Conservation (phyloP, 2,329 filamentous ascomycete species). For the Exophiala phaeomuriformis region DNA sequence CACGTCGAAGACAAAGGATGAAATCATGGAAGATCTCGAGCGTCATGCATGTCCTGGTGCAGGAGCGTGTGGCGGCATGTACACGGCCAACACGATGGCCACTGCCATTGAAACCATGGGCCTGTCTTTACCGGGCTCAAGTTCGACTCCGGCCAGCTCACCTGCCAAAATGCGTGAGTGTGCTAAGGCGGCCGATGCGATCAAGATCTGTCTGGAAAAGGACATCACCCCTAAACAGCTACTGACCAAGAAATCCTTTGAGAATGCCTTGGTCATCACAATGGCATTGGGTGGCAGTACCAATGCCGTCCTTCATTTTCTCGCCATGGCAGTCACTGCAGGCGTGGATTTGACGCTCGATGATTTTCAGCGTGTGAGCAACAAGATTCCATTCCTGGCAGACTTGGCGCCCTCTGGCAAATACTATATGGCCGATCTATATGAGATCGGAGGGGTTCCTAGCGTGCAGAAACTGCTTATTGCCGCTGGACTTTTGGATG, state of each 20-base stretch:
- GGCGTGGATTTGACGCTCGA: slow-evolving; percentile 70
- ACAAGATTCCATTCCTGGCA: slow-evolving; percentile 79
- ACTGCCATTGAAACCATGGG: slow-evolving; percentile 87
- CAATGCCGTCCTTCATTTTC: slow-evolving; percentile 79
- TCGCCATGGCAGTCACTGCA: slow-evolving; percentile 83
- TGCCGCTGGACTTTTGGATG: slow-evolving; percentile 67
- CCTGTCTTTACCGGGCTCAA: slow-evolving; percentile 72
- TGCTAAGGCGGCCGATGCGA: slow-evolving; percentile 68
- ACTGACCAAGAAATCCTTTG: slow-evolving; percentile 70
- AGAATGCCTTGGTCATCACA: slow-evolving; percentile 82
- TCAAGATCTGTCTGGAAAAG: slow-evolving; percentile 70
- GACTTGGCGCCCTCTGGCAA: slow-evolving; percentile 76
- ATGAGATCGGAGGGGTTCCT: slow-evolving; percentile 76
- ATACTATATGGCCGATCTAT: slow-evolving; percentile 83
- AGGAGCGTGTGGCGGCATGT: slow-evolving; percentile 87
- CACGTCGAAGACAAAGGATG: slow-evolving; percentile 57
- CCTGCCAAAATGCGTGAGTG: slow-evolving; percentile 84
- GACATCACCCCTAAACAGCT: slow-evolving; percentile 76
- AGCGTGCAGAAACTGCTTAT: slow-evolving; percentile 80
- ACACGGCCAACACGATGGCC: slow-evolving; percentile 85
- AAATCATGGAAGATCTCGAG: slow-evolving; percentile 80
- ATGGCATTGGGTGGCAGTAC: slow-evolving; percentile 89
- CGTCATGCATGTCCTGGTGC: slow-evolving; percentile 67
- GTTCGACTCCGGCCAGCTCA: slow-evolving; percentile 70
- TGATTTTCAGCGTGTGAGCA: slow-evolving; percentile 71